Conservation (phyloP, 2,329 filamentous ascomycete genomes). For the Xylariaceae sp. region DNA sequence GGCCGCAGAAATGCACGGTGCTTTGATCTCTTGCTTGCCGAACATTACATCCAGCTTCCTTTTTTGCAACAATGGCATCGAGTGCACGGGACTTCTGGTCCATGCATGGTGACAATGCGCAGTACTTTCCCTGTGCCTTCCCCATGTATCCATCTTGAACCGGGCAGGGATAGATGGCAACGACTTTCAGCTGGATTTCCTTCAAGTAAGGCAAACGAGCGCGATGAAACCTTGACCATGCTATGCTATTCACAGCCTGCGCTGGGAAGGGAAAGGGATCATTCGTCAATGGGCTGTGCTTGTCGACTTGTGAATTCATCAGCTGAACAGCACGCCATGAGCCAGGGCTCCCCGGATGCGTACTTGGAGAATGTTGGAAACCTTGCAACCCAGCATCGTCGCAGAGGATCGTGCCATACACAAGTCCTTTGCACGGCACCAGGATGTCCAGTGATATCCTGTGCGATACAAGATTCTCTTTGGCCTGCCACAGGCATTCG, state of each 20-base stretch:
- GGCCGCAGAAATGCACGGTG: neutral
- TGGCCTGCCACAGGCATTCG: neutral
- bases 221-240: too few relatives aligned
- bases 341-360: neutral
- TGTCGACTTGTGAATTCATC: neutral
- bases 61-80: neutral
- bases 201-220: neutral
- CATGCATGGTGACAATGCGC: slow-evolving; percentile 4
- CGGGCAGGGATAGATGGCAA: neutral
- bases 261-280: neutral
- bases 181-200: neutral
- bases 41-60: neutral
- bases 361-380: neutral
- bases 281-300: neutral
- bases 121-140: slow-evolving; percentile 13
- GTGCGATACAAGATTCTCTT: neutral
- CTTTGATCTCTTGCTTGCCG: neutral
- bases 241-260: too few relatives aligned
- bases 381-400: neutral
- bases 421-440: slow-evolving; percentile 2
- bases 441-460: slow-evolving; percentile 11
- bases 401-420: neutral
- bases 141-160: neutral
- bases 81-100: slow-evolving; percentile 8
- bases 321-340: neutral